Evolutionary conservation across 345 rosid genomes (phyloP).

Genomic region (Salix viminalis): DNA sequence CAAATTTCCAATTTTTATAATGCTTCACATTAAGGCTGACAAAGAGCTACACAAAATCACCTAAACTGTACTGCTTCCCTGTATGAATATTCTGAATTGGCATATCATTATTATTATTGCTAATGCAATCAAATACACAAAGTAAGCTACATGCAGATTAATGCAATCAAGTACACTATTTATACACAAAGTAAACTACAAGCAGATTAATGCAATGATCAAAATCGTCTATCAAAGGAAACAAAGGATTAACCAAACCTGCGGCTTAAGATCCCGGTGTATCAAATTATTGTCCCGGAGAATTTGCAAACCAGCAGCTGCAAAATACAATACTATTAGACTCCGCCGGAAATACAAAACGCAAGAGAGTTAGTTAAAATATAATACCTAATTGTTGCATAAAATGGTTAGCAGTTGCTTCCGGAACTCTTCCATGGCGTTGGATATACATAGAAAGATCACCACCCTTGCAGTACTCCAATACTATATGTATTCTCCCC

Average conservation of each 20-base stretch:
- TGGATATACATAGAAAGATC: constrained; percentile 83
- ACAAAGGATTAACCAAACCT: constrained; percentile 46
- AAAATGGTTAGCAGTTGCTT: constrained; percentile 78
- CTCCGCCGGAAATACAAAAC: background rate
- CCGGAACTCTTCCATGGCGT: constrained; percentile 67
- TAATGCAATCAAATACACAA: too few relatives aligned
- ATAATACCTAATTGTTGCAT: constrained; percentile 83
- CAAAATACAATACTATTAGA: constrained; percentile 13
- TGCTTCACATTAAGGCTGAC: background rate
- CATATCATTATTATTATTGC: background rate
- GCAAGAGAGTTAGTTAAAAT: background rate
- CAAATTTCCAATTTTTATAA: background rate
- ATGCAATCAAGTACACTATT: background rate
- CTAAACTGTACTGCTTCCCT: background rate
- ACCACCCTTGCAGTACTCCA: constrained; percentile 93
- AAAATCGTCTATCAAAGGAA: constrained; percentile 1
- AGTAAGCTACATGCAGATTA: too few relatives aligned
- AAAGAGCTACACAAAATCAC: background rate
- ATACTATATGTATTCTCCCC: constrained; percentile 76
- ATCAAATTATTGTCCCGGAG: constrained; percentile 91
- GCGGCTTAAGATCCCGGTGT: constrained; percentile 95
- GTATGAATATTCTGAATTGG: background rate
- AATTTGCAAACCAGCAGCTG: constrained; percentile 81
- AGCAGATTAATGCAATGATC: background rate
- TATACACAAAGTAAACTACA: background rate